Evolutionary conservation across 164 flowering plant genomes (phyloP).

Genomic region (Santalum album): DNA sequence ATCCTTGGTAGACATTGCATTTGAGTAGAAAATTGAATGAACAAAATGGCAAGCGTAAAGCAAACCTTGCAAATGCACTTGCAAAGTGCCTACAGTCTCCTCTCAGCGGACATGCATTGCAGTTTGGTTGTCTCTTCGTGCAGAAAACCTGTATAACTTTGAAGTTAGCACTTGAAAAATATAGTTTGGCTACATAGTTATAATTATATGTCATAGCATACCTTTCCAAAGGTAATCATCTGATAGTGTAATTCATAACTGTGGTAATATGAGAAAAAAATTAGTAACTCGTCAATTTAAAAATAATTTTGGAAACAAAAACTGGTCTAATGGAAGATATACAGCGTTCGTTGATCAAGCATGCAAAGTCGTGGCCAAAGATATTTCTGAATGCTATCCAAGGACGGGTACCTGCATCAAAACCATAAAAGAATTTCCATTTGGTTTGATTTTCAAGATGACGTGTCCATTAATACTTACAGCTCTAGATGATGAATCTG

Average conservation of each 20-base stretch:
- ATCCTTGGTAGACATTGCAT: not conserved
- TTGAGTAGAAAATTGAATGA: not conserved
- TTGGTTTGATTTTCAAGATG: not conserved
- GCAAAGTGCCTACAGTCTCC: constrained; percentile 85
- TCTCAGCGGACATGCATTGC: constrained; percentile 82
- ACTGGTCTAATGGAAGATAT: not conserved
- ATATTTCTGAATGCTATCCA: constrained; percentile 71
- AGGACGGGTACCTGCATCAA: constrained; percentile 50
- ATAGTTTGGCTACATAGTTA: not conserved
- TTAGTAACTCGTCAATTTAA: not conserved
- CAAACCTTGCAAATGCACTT: constrained; percentile 74
- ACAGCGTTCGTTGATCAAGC: constrained; percentile 66
- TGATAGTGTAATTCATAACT: constrained; percentile 94
- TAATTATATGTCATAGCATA: constrained; percentile 8
- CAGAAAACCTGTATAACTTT: constrained; percentile 66
- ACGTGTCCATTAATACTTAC: constrained; percentile 33
- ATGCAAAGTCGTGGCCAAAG: constrained; percentile 81
- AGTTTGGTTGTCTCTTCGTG: constrained; percentile 75
- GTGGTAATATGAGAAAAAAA: constrained; percentile 9
- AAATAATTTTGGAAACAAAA: no score
- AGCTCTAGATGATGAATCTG: constrained; percentile 64
- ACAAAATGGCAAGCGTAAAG: not conserved
- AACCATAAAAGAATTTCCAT: constrained; percentile 9
- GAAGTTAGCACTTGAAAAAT: not conserved
- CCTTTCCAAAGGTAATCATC: constrained; percentile 96